Base-by-base conservation (phyloP, 225 moss, liverwort and hornwort species). In the Polytrichum commune region DNA sequence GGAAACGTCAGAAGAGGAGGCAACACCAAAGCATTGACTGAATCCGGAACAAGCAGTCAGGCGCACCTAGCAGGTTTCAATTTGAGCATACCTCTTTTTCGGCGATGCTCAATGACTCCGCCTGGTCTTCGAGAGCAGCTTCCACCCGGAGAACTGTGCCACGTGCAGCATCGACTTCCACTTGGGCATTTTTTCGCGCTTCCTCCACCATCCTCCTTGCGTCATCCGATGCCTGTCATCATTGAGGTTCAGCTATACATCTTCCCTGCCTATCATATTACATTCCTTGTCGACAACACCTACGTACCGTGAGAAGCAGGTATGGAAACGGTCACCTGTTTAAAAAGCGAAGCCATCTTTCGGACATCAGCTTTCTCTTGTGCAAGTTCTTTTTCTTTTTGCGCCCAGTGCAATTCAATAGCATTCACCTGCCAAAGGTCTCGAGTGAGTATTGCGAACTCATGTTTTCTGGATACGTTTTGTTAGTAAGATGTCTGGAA, bases 131-230 rank as follows among this genome's bases (percentile, higher is more conserved):
- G 19, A 92, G 88, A 7, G 83, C 91, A 54, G 82, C 78, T 83
- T 85, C 84, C 54, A 91, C 80, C 70, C 78, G 84, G 54, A 82
- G 80, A 69, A 86, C 85, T 55, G 80, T 79, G 65, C 84, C 91
- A 64, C 81, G 78, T 26, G 82, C 90, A 72, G 88, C 85, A 33
- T 82, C 81, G 29, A 90, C 77, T 78, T 90, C 90, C 63, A 83
- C 74, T 72, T 75, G 74, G 55, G 81, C 90, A 46, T 77, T 77
- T 60, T 84, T 77, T 33, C 87, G 88, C 29, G 87, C 83, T 62
- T 89, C 85, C 60, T 96, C 91, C 28, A 91, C 89, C 80, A 89
- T 86, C 73, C 61, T 84, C 53, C 85, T 84, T 27, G 93, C 85
- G 75, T 93, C 93, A 71, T 84, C 88, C 72, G 90, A 84, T 26